Evolutionary conservation across 2,329 filamentous ascomycete species (phyloP).

Genomic region (Cladosporium sp.): DNA sequence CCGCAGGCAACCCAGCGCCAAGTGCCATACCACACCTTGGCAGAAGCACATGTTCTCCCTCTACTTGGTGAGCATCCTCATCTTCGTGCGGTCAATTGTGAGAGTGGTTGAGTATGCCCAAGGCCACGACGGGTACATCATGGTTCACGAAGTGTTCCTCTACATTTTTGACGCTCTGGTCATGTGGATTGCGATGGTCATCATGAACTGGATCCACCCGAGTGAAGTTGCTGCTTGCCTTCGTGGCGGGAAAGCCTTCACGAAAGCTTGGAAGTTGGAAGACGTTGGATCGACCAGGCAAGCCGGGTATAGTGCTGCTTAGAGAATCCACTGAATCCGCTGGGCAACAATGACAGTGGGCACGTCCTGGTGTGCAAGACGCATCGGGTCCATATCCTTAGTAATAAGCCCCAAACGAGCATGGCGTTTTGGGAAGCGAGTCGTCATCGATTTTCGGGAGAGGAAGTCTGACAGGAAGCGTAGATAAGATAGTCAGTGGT

Average conservation of each 20-base stretch:
- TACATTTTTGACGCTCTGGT: conserved; percentile 27
- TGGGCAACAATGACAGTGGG: neutral
- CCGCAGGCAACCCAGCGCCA: conserved; percentile 18
- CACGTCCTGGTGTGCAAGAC: neutral
- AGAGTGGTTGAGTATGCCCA: conserved; percentile 47
- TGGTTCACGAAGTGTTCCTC: conserved; percentile 27
- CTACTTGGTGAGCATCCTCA: conserved; percentile 42
- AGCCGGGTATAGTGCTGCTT: neutral
- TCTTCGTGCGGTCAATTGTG: conserved; percentile 47
- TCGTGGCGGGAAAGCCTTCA: conserved; percentile 9
- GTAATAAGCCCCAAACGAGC: neutral
- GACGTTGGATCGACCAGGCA: neutral
- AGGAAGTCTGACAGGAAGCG: neutral
- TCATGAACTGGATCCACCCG: conserved; percentile 24
- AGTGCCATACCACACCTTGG: conserved; percentile 28
- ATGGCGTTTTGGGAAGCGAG: neutral
- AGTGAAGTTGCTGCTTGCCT: conserved; percentile 16
- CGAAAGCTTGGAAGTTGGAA: conserved; percentile 10
- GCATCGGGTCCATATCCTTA: neutral
- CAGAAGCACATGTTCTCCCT: conserved; percentile 39
- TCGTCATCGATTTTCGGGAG: neutral
- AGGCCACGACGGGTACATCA: conserved; percentile 42
- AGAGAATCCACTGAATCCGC: too few relatives aligned
- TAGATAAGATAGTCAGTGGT: neutral
- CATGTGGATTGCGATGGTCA: conserved; percentile 20